These are phyloP conservation scores for Cladophialophora bantiana DNA, from an alignment of 2,329 filamentous ascomycete genomes.

Conservation along the genomic window DNA sequence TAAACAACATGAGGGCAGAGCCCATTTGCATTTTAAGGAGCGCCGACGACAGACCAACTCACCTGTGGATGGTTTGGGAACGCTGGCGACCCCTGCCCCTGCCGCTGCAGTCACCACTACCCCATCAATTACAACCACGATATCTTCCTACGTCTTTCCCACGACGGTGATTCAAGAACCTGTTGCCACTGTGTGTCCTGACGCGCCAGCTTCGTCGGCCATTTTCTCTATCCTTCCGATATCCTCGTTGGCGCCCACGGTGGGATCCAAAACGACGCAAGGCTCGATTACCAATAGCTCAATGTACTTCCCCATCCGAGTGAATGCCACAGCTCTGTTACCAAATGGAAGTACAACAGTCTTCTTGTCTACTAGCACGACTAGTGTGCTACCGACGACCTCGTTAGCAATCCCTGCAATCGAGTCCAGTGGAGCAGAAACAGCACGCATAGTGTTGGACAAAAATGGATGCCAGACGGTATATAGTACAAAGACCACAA, in stretches of 20 bases:
- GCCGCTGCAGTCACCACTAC: neutral
- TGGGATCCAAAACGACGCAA: neutral
- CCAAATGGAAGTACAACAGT: slow-evolving; percentile 34
- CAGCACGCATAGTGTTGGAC: slow-evolving; percentile 31
- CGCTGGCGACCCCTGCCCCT: slow-evolving; percentile 7
- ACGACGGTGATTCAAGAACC: slow-evolving; percentile 34
- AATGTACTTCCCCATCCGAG: slow-evolving; percentile 10
- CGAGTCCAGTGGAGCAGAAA: slow-evolving; percentile 2
- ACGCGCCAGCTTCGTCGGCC: slow-evolving; percentile 18
- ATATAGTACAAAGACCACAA: slow-evolving; percentile 32
- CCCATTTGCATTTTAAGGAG: slow-evolving; percentile 26
- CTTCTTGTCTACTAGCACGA: slow-evolving; percentile 28
- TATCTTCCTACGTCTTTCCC: slow-evolving; percentile 29
- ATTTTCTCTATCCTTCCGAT: slow-evolving; percentile 22
- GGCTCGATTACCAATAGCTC: slow-evolving; percentile 2
- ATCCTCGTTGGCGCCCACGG: slow-evolving; percentile 8
- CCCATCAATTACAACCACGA: slow-evolving; percentile 7
- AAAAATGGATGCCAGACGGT: slow-evolving; percentile 38
- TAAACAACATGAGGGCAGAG: slow-evolving; percentile 25
- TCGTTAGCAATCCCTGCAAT: neutral
- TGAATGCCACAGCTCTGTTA: slow-evolving; percentile 37
- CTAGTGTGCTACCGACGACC: slow-evolving; percentile 3
- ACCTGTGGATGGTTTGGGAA: slow-evolving; percentile 13
- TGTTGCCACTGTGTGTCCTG: slow-evolving; percentile 37
- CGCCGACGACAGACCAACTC: slow-evolving; percentile 18